phyloP scores from a whole-genome alignment of 2,329 filamentous ascomycete species.

The Bipolaris zeicola region DNA sequence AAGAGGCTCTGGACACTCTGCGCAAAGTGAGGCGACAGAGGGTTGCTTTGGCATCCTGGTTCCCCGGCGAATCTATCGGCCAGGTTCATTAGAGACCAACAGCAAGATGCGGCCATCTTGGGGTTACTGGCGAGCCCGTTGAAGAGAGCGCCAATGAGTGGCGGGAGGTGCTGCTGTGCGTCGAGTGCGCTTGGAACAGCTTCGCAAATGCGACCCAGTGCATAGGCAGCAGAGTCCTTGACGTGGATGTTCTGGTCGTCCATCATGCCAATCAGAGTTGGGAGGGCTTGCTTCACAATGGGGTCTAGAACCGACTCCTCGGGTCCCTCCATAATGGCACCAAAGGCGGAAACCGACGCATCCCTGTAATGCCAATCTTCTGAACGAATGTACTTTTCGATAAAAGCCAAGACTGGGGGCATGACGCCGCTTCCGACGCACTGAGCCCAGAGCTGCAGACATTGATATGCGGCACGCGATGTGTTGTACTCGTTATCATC shows the following conservation, averaged over 20 bases:
- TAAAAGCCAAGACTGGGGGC: conserved; percentile 83
- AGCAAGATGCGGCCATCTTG: conserved; percentile 98
- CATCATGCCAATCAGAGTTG: conserved; percentile 91
- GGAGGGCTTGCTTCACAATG: conserved; percentile 92
- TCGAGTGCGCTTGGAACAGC: conserved; percentile 91
- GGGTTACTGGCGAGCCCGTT: conserved; percentile 85
- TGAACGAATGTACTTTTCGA: conserved; percentile 85
- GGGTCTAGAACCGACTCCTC: conserved; percentile 91
- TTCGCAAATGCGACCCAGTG: conserved; percentile 94
- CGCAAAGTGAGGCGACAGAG: conserved; percentile 90
- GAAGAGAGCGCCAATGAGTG: conserved; percentile 87
- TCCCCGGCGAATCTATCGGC: conserved; percentile 94
- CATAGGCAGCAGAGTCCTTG: conserved; percentile 94
- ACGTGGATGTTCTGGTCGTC: conserved; percentile 87
- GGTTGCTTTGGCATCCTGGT: conserved; percentile 75
- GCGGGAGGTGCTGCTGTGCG: conserved; percentile 77
- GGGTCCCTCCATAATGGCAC: conserved; percentile 97
- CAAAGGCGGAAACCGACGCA: conserved; percentile 95
- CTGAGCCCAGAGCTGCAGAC: conserved; percentile 92
- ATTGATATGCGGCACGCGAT: conserved; percentile 93
- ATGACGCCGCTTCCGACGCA: conserved; percentile 86
- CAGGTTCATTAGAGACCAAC: conserved; percentile 98
- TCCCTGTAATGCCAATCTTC: conserved; percentile 96
- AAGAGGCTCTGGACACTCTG: conserved; percentile 86
- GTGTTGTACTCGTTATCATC: conserved; percentile 97